These are phyloP conservation scores for Ophiostoma angusticollis DNA, from an alignment of 2,329 filamentous ascomycete genomes.

Conservation along the genomic window DNA sequence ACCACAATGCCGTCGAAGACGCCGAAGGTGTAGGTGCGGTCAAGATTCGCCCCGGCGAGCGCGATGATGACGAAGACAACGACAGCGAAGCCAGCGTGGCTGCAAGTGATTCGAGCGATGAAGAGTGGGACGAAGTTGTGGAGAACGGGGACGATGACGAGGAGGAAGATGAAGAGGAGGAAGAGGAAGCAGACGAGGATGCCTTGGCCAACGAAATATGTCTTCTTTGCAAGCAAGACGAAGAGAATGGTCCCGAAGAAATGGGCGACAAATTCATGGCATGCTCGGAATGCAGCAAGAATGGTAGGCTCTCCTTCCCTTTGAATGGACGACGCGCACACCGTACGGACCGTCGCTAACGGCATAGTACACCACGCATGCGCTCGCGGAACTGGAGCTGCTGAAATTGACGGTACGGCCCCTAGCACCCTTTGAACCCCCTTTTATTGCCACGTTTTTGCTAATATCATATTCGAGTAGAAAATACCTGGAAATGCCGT, in stretches of 20 bases:
- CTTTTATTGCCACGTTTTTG: background rate
- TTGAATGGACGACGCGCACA: conserved; percentile 12
- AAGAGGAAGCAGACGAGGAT: conserved; percentile 56
- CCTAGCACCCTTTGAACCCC: too few species aligned
- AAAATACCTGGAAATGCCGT: conserved; percentile 37
- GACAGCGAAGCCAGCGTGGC: conserved; percentile 27
- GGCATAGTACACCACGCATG: conserved; percentile 91
- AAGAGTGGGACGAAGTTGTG: conserved; percentile 45
- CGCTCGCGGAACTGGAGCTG: conserved; percentile 45
- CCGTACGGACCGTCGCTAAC: too few species aligned
- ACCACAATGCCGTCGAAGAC: conserved; percentile 31
- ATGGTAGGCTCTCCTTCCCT: conserved; percentile 47
- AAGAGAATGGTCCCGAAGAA: conserved; percentile 69
- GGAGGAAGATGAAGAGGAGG: conserved; percentile 48
- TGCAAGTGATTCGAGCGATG: conserved; percentile 34
- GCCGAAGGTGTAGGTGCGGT: conserved; percentile 45
- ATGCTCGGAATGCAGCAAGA: conserved; percentile 67
- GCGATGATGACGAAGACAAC: conserved; percentile 32
- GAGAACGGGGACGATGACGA: conserved; percentile 35
- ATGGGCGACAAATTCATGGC: conserved; percentile 69
- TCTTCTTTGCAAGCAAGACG: conserved; percentile 72
- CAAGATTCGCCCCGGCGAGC: conserved; percentile 41
- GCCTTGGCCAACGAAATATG: conserved; percentile 30
- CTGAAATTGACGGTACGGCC: background rate
- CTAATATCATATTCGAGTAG: background rate